Evolutionary conservation across 768 basidiomycete species (phyloP), one percentile per base, ranked within the genome.

Genomic region (Epithele typhae): DNA sequence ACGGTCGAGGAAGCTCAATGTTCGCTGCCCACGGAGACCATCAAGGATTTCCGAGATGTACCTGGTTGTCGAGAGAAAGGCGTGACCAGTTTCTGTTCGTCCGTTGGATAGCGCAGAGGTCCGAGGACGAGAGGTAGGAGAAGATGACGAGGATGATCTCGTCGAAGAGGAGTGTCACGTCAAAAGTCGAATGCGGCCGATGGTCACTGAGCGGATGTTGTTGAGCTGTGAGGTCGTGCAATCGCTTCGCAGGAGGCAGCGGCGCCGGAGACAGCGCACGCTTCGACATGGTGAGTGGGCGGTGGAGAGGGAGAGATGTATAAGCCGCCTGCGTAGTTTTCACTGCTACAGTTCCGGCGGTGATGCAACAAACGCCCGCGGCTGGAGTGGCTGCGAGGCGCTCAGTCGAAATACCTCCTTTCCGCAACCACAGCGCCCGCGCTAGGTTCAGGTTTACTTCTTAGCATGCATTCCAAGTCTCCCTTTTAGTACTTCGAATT

Each of bases 111-210:
- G 72, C 60, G 59, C 88, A 90, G 23, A 91, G 78, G 64, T 88
- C 87, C 18, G 64, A 56, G 68, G 74, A 80, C 24, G 77, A 73
- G 32, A 91, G 72, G 64, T 82, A 74, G 2, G 86, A 81, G 70
- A 91, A 86, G 45, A 90, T 80, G 57, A 72, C 75, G 18, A 90
- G 69, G 37, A 88, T 68, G 37, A 91, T 76, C 65, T 91, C 87
- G 56, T 91, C 88, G 59, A 79, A 90, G 35, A 90, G 65, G 4
- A 75, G 68, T 46, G 64, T 69, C 30, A 9, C 30, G 51, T 82
- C 76, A 56, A 86, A 79, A 14, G 69, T 36, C 22, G 50, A 38
- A 5, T 45, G 55, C 23, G 50, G 46, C 3, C 19, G 44, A 48
- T 2, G 46, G 47, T 22, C 51, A 52, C 43, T 38, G 15, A 27